phyloP scores from a whole-genome alignment of 768 basidiomycete species.

The Pilatotrama ljubarskyi region DNA sequence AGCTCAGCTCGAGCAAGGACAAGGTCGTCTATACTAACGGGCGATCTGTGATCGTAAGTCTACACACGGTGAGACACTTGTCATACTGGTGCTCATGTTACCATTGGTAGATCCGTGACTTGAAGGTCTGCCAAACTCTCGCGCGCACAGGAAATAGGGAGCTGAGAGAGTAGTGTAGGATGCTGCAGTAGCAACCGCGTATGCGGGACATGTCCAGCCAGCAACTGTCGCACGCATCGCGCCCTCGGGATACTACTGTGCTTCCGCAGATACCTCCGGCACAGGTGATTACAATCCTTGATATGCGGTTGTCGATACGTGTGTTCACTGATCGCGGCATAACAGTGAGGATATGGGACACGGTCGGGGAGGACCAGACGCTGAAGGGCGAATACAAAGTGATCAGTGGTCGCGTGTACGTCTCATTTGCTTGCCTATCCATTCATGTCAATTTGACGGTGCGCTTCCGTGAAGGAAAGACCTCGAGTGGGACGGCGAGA shows the following conservation, averaged over 20 bases:
- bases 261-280: constrained; percentile 82
- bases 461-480: constrained; percentile 63
- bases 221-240: constrained; percentile 90
- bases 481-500: constrained; percentile 95
- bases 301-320: not conserved
- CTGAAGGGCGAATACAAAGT: constrained; percentile 82
- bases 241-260: constrained; percentile 93
- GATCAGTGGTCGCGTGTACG: constrained; percentile 72
- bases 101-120: constrained; percentile 67
- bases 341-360: constrained; percentile 93
- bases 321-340: not conserved
- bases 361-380: constrained; percentile 77
- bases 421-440: constrained; percentile 4
- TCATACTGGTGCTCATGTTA: not conserved
- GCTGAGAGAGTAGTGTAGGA: constrained; percentile 48
- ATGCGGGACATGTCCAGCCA: constrained; percentile 80
- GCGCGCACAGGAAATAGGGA: not conserved
- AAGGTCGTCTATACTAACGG: constrained; percentile 88
- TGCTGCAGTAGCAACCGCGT: constrained; percentile 59
- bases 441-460: not conserved
- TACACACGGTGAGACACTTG: not conserved
- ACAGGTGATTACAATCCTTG: constrained; percentile 54
- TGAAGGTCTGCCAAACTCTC: constrained; percentile 54
- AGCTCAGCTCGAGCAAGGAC: constrained; percentile 70
- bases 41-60: constrained; percentile 78